Conservation (phyloP, 768 basidiomycete species). For the Melanogaster broomeanus region DNA sequence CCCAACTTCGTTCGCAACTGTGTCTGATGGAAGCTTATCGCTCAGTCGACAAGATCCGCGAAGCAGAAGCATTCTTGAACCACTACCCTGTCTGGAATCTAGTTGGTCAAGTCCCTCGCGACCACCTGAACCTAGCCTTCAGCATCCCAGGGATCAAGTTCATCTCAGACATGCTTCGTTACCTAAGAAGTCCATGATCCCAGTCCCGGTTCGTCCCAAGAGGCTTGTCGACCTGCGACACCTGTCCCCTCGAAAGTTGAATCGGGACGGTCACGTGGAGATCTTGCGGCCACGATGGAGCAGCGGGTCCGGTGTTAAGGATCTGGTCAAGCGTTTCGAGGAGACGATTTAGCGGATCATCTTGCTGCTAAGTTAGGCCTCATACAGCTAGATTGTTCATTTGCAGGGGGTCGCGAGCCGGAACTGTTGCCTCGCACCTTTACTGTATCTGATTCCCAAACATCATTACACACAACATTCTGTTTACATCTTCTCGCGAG, state of each 20-base stretch:
- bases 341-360: slow-evolving; percentile 2
- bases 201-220: slow-evolving; percentile 42
- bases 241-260: slow-evolving; percentile 41
- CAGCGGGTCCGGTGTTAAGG: slow-evolving; percentile 73
- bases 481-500: slow-evolving; percentile 73
- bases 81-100: slow-evolving; percentile 41
- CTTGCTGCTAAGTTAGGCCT: too few species aligned
- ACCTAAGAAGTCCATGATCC: slow-evolving; percentile 42
- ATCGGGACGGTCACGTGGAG: slow-evolving; percentile 26
- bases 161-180: slow-evolving; percentile 56
- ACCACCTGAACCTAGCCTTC: slow-evolving; percentile 44
- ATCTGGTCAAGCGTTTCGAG: slow-evolving; percentile 68
- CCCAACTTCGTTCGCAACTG: slow-evolving; percentile 9
- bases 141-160: slow-evolving; percentile 67
- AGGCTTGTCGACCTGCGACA: slow-evolving; percentile 55
- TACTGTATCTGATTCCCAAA: slow-evolving; percentile 44
- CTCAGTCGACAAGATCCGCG: slow-evolving; percentile 43
- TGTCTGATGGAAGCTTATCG: slow-evolving; percentile 35
- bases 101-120: slow-evolving; percentile 45
- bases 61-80: slow-evolving; percentile 39
- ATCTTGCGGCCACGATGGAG: slow-evolving; percentile 48
- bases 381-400: too few species aligned
- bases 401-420: too few species aligned
- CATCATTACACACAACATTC: slow-evolving; percentile 66
- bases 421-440: slow-evolving; percentile 23